Conservation (phyloP, 192 early-diverging fungal genomes). For the Coemansia sp. region DNA sequence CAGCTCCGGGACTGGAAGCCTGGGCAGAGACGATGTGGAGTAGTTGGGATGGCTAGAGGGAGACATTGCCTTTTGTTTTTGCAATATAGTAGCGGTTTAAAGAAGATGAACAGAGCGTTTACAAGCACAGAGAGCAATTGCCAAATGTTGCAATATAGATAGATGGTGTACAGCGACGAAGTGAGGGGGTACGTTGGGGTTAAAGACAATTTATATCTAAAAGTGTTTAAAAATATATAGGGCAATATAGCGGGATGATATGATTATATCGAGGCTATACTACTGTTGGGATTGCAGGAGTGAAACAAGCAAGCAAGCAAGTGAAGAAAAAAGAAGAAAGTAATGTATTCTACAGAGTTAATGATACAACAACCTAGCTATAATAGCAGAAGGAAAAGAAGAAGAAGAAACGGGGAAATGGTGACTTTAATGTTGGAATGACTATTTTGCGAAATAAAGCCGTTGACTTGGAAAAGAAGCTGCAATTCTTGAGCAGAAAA, state of each 20-base stretch:
- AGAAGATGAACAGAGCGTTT: background rate
- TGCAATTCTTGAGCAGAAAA: background rate
- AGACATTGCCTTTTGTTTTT: constrained; percentile 8
- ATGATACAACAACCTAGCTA: constrained; percentile 7
- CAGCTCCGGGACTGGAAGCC: constrained; percentile 58
- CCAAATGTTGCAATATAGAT: background rate
- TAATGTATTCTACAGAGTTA: constrained; percentile 5
- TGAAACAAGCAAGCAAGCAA: background rate
- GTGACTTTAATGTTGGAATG: constrained; percentile 8
- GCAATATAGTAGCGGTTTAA: background rate
- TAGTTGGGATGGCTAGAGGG: constrained; percentile 11
- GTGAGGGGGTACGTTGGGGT: background rate
- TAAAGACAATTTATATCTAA: background rate
- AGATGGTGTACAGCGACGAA: background rate
- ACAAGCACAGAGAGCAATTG: background rate
- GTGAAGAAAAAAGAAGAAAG: background rate
- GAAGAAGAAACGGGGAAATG: background rate
- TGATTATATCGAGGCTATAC: too few relatives aligned
- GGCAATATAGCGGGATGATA: background rate
- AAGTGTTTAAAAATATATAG: background rate
- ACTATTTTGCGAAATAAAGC: constrained; percentile 3
- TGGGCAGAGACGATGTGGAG: constrained; percentile 27
- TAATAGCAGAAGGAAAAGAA: background rate
- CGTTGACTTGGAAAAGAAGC: constrained; percentile 4
- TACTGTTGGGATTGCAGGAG: background rate